Evolutionary conservation across 2,329 filamentous ascomycete genomes (phyloP), one percentile per base, ranked within the genome.

Genomic region (Fusarium austroafricanum): DNA sequence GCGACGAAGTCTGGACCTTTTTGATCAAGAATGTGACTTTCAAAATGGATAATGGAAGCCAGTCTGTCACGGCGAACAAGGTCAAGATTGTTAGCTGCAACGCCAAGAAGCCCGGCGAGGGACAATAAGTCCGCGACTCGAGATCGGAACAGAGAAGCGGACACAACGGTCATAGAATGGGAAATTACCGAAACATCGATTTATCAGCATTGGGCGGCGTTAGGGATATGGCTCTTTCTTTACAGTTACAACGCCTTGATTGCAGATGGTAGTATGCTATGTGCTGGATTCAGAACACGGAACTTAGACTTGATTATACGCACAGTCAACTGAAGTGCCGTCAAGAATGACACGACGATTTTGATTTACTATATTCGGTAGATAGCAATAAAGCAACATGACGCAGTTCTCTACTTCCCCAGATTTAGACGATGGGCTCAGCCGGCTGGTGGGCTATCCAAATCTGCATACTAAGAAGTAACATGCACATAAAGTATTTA

Each of bases 1-100:
- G 96, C 83, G 96, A 99, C 81, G 96, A 99, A 83, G 96, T 99
- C 61, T 99, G 96, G 96, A 99, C 96, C 2, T 99, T 99, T 80
- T 87, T 99, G 60, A 97, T 99, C 81, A 97, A 97, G 82, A 96
- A 98, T 71, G 94, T 98, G 56, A 94, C 90, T n/a, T 98, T 99
- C 84, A 99, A 99, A 83, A 91, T 98, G 83, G 95, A 98, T 73
- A 93, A 91, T 52, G 86, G 86, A 71, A 88, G 87, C 57, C 87
- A 89, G 64, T 87, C 88, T 1, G 89, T 98, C 15, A 83, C 87
- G 37, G 94, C 94, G 20, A 95, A 97, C 77, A 95, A 94, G 79
- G 92, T 99, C 80, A 98, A 98, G 89, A 99, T 99, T 72, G 96
- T 99, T 49, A 96, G 93, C 81, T 98, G 95, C 81, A 97, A 96